Base-by-base conservation (phyloP, 176 grass and related monocot species). In the Avena atlantica region DNA sequence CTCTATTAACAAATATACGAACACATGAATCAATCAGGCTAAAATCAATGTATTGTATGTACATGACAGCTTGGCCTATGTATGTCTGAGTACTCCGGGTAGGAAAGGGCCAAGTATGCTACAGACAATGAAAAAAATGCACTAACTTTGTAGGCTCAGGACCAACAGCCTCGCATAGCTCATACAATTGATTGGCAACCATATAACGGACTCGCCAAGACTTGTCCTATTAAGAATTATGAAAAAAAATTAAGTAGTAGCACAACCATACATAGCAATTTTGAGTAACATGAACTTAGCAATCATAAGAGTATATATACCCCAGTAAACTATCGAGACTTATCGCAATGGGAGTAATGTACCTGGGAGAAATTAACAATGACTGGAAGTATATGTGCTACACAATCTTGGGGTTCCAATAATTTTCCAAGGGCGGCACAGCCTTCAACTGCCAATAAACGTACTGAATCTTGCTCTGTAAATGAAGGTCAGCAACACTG, bases 131-230 rank as follows among this genome's bases (percentile, higher is more conserved):
- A 61, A 65, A 61, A 6, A 84, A 31, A 19, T 36, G 29, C 66
- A 68, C 37, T 85, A 57, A 96, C 96, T 92, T 94, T 50, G 96
- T 94, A 42, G 94, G 89, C 73, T 98, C 96, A 23, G 96, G 90
- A 44, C 93, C 92, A 78, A 94, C 93, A 70, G 92, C 92, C 78
- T 98, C 96, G 79, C 93, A 98, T 63, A 98, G 93, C 48, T 96
- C 96, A 80, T 96, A 94, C 40, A 98, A 71, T 80, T 96, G 94
- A 86, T 99, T 99, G 51, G 97, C 97, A 48, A 99, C 97, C 97
- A 99, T 99, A 68, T 99, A 99, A 12, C 94, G 90, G 17, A 96
- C 97, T 85, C 92, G 94, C 97, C 97, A 99, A 4, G 97, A 99
- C 88, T 99, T 99, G 80, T 99, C 97, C 97, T 96, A 86, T 82